Base-by-base conservation (phyloP, 2,329 filamentous ascomycete genomes). In the Zarea fungicola region DNA sequence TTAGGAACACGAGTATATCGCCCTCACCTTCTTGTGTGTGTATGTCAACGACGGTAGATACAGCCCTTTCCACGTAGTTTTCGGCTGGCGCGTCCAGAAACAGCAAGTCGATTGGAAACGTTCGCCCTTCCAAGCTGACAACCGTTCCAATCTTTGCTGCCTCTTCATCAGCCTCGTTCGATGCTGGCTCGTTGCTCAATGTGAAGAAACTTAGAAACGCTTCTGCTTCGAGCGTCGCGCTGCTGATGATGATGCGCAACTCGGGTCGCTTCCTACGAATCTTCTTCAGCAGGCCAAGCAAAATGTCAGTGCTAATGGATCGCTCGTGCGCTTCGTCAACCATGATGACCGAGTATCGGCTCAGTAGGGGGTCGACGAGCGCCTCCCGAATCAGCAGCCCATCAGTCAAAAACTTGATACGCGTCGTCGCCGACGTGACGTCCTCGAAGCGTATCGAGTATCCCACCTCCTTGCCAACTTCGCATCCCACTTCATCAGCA, bases 271-370 rank as follows among this genome's bases (percentile, higher is more conserved):
- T 85, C 64, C 81, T 89, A 48, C 82, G 72, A 43, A 99, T 92
- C 65, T 97, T 97, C 65, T 95, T 96, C 32, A 99, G 68, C 13
- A 97, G 72, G 91, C 93, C 92, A 4, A 99, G 77, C 7, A 97
- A 74, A 11, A 99, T 81, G 62, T 99, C 93, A 1, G 91, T 95
- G 64, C 89, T 95, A 51, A 97, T 78, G 42, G 90, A 96, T 47
- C 93, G 78, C 67, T 97, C 92, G 63, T 99, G 93, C 6, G 92
- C 93, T 68, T 97, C 92, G 62, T 99, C 93, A 7, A 99, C 87
- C 89, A 99, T 96, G 58, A 99, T 89, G 37, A 96, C 86, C 0
- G 90, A 95, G 64, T 99, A 99, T 10, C 89, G 80, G 18, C 88
- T 93, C 29, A 99, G 70, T 4, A 97, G 70, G 11, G 93, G 93